Evolutionary conservation across 176 grass and related monocot genomes (phyloP).

Genomic region (Leersia perrieri): DNA sequence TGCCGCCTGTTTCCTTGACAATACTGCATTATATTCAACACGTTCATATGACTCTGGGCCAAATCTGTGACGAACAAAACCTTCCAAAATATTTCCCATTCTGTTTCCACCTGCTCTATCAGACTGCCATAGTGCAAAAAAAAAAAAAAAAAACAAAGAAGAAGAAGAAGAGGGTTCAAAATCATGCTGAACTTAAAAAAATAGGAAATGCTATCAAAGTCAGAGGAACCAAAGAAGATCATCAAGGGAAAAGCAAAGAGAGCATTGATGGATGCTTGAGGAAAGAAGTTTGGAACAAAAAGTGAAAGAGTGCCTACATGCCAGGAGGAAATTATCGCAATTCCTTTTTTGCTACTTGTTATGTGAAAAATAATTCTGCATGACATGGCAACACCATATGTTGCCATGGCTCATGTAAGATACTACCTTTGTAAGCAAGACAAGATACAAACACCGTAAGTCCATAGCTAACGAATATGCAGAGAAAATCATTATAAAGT

Average conservation of each 20-base stretch:
- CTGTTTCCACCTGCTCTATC: constrained; percentile 45
- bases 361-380: neutral
- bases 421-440: neutral
- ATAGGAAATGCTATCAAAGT: neutral
- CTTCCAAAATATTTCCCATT: constrained; percentile 69
- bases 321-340: constrained; percentile 7
- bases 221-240: constrained; percentile 3
- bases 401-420: neutral
- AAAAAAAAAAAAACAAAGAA: too few species aligned
- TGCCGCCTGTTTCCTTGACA: constrained; percentile 44
- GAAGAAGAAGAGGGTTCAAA: too few species aligned
- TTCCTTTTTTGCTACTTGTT: constrained; percentile 22
- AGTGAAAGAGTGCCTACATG: neutral
- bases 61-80: constrained; percentile 64
- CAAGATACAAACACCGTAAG: neutral
- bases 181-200: constrained; percentile 1
- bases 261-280: neutral
- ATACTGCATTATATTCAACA: constrained; percentile 37
- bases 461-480: neutral
- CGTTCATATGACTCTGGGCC: constrained; percentile 65
- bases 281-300: constrained; percentile 8
- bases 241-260: neutral
- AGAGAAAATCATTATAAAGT: neutral
- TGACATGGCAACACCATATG: neutral
- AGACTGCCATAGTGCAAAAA: constrained; percentile 49